These are phyloP conservation scores for Apiospora phragmitis DNA, from an alignment of 2,329 filamentous ascomycete species.

Conservation along the genomic window DNA sequence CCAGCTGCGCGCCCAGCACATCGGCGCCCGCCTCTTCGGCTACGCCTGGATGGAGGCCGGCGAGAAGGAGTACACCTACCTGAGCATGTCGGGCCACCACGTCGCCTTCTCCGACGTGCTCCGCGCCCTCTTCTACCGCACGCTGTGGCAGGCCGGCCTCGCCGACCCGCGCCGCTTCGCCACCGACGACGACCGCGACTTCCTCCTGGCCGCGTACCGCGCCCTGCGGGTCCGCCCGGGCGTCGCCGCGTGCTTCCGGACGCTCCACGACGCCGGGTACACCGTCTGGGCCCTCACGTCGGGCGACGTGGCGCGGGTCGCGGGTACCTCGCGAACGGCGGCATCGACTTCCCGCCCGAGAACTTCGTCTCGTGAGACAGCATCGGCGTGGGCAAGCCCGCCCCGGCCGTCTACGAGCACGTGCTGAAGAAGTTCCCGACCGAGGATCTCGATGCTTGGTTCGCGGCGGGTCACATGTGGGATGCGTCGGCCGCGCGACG, in stretches of 20 bases:
- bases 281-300: slow-evolving; percentile 56
- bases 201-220: slow-evolving; percentile 39
- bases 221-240: slow-evolving; percentile 39
- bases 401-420: slow-evolving; percentile 44
- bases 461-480: slow-evolving; percentile 62
- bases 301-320: slow-evolving; percentile 49
- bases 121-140: slow-evolving; percentile 47
- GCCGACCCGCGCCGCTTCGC: slow-evolving; percentile 42
- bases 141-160: slow-evolving; percentile 44
- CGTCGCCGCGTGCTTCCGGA: slow-evolving; percentile 40
- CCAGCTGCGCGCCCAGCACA: slow-evolving; percentile 36
- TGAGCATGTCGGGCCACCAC: slow-evolving; percentile 45
- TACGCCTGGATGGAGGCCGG: slow-evolving; percentile 47
- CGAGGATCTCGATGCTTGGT: slow-evolving; percentile 45
- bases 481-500: slow-evolving; percentile 53
- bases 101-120: slow-evolving; percentile 43
- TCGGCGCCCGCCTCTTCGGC: slow-evolving; percentile 44
- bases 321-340: slow-evolving; percentile 51
- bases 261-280: slow-evolving; percentile 45
- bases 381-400: slow-evolving; percentile 51
- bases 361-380: slow-evolving; percentile 54
- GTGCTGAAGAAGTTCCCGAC: slow-evolving; percentile 32
- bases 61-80: slow-evolving; percentile 51
- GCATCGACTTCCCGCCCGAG: slow-evolving; percentile 49
- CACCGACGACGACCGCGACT: slow-evolving; percentile 42